Evolutionary conservation across 2,329 filamentous ascomycete genomes (phyloP), one percentile per base, ranked within the genome.

Genomic region (Arthroderma sp.): DNA sequence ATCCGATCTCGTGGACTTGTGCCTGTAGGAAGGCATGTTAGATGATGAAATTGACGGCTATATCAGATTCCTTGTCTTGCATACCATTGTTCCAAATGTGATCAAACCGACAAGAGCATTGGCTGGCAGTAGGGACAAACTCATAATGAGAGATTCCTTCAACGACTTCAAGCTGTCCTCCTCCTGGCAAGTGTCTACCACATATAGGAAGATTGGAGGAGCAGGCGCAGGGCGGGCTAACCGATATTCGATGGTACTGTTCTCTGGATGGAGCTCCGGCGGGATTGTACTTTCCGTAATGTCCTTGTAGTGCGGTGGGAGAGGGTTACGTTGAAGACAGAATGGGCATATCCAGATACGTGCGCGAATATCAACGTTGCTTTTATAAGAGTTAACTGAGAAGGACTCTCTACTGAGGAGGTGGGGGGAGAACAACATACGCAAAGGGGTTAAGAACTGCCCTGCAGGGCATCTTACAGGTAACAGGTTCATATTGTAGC

Each of bases 401-500:
- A 13, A 25, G 15, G n/a, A 31, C 33, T 44, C 54, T 23, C n/a
- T 9, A n/a, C 21, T 11, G n/a, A 38, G n/a, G 51, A 17, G 33
- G 51, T 23, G 51, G 28, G 51, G 31, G 25, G 49, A 19, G 11
- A 37, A 54, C 7, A 35, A 67, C 82, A 68, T 80, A 94, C 90
- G 91, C 96, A 79, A 91, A 97, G 47, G 93, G 93, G 71, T 98
- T 98, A 71, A 98, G 79, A 38, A 97, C 90, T 56, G 91, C 91
- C 73, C 91, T 86, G 74, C 93, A 98, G 61, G 93, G 93, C 71
- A 87, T 83, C 75, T 96, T 96, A 84, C 93, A 98, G 61, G 88
- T 91, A 43, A 98, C 89, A 17, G 93, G 93, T 74, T 97, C 91
- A 74, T 97, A 97, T 71, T 94, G 88, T 56, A 98, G 80, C 62